Evolutionary conservation across 2,329 filamentous ascomycete species (phyloP).

Genomic region (Botryotinia narcissicola): DNA sequence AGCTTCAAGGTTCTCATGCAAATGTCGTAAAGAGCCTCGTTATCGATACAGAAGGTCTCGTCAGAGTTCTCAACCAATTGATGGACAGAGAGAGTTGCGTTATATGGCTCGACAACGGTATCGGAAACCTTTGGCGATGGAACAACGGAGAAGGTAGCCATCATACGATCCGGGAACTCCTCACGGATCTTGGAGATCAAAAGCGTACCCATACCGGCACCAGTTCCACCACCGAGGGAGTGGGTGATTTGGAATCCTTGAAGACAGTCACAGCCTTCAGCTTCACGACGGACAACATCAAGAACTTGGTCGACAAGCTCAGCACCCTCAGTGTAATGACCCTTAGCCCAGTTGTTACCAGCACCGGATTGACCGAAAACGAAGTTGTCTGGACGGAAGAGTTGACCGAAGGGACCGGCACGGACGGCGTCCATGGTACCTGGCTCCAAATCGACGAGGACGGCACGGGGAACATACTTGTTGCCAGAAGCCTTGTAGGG

Average conservation of each 20-base stretch:
- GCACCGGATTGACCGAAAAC: constrained; percentile 99
- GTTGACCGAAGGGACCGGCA: constrained; percentile 95
- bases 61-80: constrained; percentile 99
- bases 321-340: constrained; percentile 99
- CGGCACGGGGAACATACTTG: constrained; percentile 99
- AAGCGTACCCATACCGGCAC: constrained; percentile 99
- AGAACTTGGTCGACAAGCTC: constrained; percentile 98
- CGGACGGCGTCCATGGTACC: constrained; percentile 99
- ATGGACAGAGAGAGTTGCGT: constrained; percentile 97
- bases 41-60: constrained; percentile 99
- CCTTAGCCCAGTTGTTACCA: constrained; percentile 99
- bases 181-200: constrained; percentile 99
- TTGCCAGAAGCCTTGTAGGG: constrained; percentile 76
- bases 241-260: constrained; percentile 99
- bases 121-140: constrained; percentile 99
- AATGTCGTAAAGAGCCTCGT: constrained; percentile 99
- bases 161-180: constrained; percentile 99
- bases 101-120: constrained; percentile 99
- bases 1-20: constrained; percentile 99
- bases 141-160: constrained; percentile 99
- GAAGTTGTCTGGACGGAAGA: constrained; percentile 99
- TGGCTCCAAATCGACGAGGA: constrained; percentile 98
- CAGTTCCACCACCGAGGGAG: constrained; percentile 99
- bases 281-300: constrained; percentile 97
- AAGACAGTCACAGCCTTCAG: constrained; percentile 98